Base-by-base conservation (phyloP, 768 basidiomycete genomes). In the Suillus lakei region DNA sequence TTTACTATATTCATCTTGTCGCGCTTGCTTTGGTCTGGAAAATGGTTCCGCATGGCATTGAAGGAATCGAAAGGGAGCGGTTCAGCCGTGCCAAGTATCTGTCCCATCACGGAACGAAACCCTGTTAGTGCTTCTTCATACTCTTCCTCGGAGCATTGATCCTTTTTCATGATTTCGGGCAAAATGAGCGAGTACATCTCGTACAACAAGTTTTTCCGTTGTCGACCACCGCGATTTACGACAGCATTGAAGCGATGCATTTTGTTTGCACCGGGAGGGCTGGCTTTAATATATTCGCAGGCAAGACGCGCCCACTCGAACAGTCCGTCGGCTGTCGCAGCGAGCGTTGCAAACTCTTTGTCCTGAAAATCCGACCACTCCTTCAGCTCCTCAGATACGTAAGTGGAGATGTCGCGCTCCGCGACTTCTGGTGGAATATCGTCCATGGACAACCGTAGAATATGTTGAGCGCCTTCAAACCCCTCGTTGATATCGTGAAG, bases 241-340 rank as follows among this genome's bases (percentile, higher is more conserved):
- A 63, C 23, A 10, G 34, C 21, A 21, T 63, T 3, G 34, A 60
- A 61, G 26, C 61, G 30, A 6, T 34, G 7, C 61, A 9, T 53
- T 34, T 30, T 15, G 15, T 8, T 3, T 28, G 16, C 18, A 4
- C 51, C 51, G 10, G 16, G 0, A 30, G 15, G 1, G 50, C 2
- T 16, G 3, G 9, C 8, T 10, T 8, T 26, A 2, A 64, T 61
- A 59, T 61, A 30, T 23, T 46, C 6, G 26, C 64, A 64, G 2
- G 65, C 65, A 48, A 48, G 63, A 55, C 62, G 60, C 7, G 65
- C 65, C 65, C 65, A 66, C 18, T 61, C 41, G 44, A 66, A 66
- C 2, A 64, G 63, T 15, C 65, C 65, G 18, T 5, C 60, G 26
- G 60, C 34, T 30, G 46, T 61, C 2, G 18, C 21, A 4, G 39